Evolutionary conservation across 345 rosid species (phyloP).

Genomic region (Linum trigynum): DNA sequence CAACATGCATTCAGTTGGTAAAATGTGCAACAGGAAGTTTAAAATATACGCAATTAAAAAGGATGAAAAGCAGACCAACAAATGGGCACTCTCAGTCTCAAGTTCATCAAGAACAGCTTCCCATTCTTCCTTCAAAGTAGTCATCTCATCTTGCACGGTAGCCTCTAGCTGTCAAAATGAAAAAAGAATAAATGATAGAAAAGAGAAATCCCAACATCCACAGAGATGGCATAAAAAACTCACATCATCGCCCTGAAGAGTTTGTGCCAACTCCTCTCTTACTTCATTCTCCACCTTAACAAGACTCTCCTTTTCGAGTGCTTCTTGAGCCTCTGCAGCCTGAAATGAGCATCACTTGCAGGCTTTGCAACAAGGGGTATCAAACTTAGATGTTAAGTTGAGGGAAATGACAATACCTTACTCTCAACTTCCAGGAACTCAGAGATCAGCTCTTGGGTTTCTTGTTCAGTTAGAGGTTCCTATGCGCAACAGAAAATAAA

Average conservation of each 20-base stretch:
- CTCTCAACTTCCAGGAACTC: conserved; percentile 86
- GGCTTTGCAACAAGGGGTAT: conserved; percentile 13
- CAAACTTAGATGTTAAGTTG: conserved; percentile 6
- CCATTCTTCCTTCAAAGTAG: conserved; percentile 76
- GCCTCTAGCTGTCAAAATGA: conserved; percentile 44
- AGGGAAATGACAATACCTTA: conserved; percentile 48
- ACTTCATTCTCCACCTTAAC: conserved; percentile 77
- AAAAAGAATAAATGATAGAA: conserved; percentile 5
- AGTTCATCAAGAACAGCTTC: conserved; percentile 82
- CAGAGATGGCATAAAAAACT: conserved; percentile 20
- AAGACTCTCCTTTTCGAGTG: conserved; percentile 90
- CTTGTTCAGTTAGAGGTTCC: conserved; percentile 87
- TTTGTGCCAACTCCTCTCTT: conserved; percentile 72
- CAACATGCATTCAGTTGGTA: conserved; percentile 8
- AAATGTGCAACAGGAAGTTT: conserved; percentile 18
- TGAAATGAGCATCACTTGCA: conserved; percentile 38
- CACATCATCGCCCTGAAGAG: conserved; percentile 69
- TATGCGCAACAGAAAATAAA: conserved; percentile 16
- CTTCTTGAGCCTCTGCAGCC: conserved; percentile 99
- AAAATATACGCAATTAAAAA: conserved; percentile 15
- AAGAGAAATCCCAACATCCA: neutral
- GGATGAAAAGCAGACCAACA: conserved; percentile 65
- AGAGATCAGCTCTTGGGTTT: conserved; percentile 68
- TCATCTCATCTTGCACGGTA: conserved; percentile 78
- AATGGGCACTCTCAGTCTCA: conserved; percentile 75